Conservation (phyloP, 1,139 yeast genomes). For the Oligophagozyma castellii region DNA sequence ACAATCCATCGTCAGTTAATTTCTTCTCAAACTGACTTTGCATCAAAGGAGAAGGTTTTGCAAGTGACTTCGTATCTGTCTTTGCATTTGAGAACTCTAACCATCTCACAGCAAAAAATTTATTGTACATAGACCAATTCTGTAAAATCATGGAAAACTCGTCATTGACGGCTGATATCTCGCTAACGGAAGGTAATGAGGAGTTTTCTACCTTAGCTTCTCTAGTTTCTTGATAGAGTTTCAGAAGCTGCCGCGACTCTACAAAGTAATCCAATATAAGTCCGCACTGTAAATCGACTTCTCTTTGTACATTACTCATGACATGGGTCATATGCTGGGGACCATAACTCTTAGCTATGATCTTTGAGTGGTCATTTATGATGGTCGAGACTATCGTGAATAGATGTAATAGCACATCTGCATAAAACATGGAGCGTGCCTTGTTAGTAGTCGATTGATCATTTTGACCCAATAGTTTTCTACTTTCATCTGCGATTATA, state of each 20-base stretch:
- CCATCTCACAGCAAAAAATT: constrained; percentile 61
- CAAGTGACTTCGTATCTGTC: constrained; percentile 3
- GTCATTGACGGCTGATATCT: constrained; percentile 42
- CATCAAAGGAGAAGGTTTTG: constrained; percentile 37
- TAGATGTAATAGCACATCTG: constrained; percentile 57
- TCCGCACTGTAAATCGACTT: constrained; percentile 85
- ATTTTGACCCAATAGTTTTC: constrained; percentile 28
- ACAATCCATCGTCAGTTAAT: constrained; percentile 35
- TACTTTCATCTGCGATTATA: constrained; percentile 67
- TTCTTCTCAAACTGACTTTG: constrained; percentile 53
- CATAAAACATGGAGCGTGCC: constrained; percentile 32
- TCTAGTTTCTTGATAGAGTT: constrained; percentile 19
- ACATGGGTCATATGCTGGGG: constrained; percentile 51
- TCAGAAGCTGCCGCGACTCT: constrained; percentile 34
- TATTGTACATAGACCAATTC: constrained; percentile 76
- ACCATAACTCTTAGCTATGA: constrained; percentile 64
- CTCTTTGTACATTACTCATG: constrained; percentile 62
- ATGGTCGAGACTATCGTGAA: constrained; percentile 79
- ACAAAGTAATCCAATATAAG: constrained; percentile 69
- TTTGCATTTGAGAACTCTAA: constrained; percentile 26
- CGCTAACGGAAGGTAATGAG: constrained; percentile 33
- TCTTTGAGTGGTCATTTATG: constrained; percentile 71
- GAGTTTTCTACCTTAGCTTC: constrained; percentile 1
- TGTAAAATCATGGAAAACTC: constrained; percentile 70
- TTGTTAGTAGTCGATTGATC: constrained; percentile 17